Evolutionary conservation across 2,329 filamentous ascomycete species (phyloP).

Genomic region (Setomelanomma holmii): DNA sequence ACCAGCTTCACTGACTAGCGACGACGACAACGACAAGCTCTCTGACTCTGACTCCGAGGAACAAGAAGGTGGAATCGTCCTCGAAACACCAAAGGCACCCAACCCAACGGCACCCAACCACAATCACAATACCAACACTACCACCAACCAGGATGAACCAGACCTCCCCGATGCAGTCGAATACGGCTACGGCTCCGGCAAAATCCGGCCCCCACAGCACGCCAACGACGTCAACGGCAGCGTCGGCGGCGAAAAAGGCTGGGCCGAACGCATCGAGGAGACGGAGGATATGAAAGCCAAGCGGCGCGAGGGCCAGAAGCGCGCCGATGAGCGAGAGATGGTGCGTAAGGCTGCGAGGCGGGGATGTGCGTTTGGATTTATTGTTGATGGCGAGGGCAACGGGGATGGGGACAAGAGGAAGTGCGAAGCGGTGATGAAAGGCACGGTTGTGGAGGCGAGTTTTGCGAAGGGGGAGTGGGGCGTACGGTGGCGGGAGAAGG

Average conservation of each 20-base stretch:
- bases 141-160: too few relatives aligned
- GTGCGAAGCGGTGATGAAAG: conserved; percentile 67
- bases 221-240: conserved; percentile 63
- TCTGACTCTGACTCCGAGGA: conserved; percentile 25
- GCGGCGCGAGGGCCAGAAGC: conserved; percentile 57
- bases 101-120: conserved; percentile 1
- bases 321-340: conserved; percentile 62
- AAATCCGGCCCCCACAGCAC: conserved; percentile 50
- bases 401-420: conserved; percentile 47
- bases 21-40: conserved; percentile 15
- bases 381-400: conserved; percentile 31
- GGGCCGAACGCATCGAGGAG: conserved; percentile 61
- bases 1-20: conserved; percentile 8
- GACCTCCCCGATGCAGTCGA: conserved; percentile 19
- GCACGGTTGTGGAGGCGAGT: conserved; percentile 64
- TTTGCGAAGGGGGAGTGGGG: conserved; percentile 69
- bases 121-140: not conserved
- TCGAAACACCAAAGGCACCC: conserved; percentile 12
- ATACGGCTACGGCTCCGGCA: conserved; percentile 39
- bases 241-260: conserved; percentile 63
- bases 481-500: conserved; percentile 62
- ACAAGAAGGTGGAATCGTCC: conserved; percentile 20
- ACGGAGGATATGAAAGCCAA: conserved; percentile 60
- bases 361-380: conserved; percentile 64
- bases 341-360: conserved; percentile 69